Evolutionary conservation across 2,329 filamentous ascomycete genomes (phyloP).

Genomic region (Pseudocercospora pini-densiflorae): DNA sequence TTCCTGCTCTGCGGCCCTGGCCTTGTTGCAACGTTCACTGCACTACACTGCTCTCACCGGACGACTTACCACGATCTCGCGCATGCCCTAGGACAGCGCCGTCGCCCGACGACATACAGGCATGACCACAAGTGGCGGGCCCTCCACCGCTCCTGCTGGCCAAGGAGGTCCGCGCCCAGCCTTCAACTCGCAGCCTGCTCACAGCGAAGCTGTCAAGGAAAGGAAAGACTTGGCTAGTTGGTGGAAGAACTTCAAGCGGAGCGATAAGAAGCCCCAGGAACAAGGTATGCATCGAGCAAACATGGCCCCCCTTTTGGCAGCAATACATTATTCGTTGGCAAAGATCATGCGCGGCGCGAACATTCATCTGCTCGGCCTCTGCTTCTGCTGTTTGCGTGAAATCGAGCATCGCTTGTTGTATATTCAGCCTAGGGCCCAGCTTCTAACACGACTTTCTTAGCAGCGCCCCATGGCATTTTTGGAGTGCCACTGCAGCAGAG

Average conservation of each 20-base stretch:
- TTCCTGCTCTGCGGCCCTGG: background rate
- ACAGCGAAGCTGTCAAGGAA: constrained; percentile 71
- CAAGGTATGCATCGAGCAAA: constrained; percentile 56
- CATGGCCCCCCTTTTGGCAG: constrained; percentile 1
- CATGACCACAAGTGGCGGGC: constrained; percentile 47
- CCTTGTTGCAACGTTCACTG: constrained; percentile 3
- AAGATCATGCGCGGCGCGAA: background rate
- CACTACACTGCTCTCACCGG: background rate
- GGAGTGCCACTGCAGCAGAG: constrained; percentile 91
- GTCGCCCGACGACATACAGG: constrained; percentile 28
- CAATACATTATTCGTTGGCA: background rate
- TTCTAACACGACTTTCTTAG: constrained; percentile 25
- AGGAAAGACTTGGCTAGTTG: constrained; percentile 91
- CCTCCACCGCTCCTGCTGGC: constrained; percentile 48
- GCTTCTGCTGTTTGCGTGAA: background rate
- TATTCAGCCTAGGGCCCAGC: background rate
- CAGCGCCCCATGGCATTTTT: constrained; percentile 76
- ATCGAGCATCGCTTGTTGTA: background rate
- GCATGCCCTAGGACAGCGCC: constrained; percentile 31
- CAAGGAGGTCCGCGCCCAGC: constrained; percentile 48
- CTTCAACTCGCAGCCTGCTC: constrained; percentile 48
- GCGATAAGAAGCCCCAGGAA: constrained; percentile 65
- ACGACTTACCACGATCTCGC: constrained; percentile 16
- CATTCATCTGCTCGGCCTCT: background rate
- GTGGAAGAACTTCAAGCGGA: constrained; percentile 92